Evolutionary conservation across 2,329 filamentous ascomycete species (phyloP).

Genomic region (Aspergillus viridinutans): DNA sequence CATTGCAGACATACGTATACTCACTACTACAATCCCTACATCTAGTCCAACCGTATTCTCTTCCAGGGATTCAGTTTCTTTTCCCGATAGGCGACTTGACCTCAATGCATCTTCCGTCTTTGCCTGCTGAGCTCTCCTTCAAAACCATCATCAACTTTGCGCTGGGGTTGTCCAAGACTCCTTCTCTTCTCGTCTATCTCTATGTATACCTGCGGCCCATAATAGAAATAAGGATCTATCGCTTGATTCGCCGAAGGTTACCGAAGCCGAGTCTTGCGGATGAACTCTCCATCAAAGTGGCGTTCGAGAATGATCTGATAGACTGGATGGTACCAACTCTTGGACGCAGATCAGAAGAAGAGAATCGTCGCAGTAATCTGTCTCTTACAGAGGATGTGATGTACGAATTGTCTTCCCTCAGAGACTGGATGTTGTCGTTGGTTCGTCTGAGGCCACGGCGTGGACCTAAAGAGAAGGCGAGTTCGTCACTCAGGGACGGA

Average conservation of each 20-base stretch:
- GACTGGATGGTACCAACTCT: conserved; percentile 42
- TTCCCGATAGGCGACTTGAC: conserved; percentile 36
- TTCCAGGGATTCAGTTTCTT: conserved; percentile 30
- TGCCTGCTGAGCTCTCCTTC: conserved; percentile 26
- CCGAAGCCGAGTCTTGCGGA: conserved; percentile 40
- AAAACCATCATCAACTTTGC: conserved; percentile 23
- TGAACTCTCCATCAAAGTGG: conserved; percentile 40
- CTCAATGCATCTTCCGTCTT: conserved; percentile 29
- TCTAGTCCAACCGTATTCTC: conserved; percentile 31
- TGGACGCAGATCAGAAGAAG: conserved; percentile 39
- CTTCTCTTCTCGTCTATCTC: conserved; percentile 33
- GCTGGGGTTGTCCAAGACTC: conserved; percentile 28
- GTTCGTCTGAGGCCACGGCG: conserved; percentile 23
- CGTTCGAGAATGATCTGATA: conserved; percentile 40
- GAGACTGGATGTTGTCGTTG: conserved; percentile 29
- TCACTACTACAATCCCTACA: conserved; percentile 41
- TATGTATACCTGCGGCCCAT: conserved; percentile 36
- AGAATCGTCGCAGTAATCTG: conserved; percentile 33
- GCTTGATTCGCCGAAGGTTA: conserved; percentile 37
- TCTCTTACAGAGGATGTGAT: conserved; percentile 34
- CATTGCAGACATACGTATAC: conserved; percentile 42
- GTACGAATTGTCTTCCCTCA: conserved; percentile 31
- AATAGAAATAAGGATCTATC: conserved; percentile 38
- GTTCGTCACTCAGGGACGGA: conserved; percentile 16
- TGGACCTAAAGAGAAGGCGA: conserved; percentile 10